Base-by-base conservation (phyloP, 768 basidiomycete species). In the Flagelloscypha sp. region DNA sequence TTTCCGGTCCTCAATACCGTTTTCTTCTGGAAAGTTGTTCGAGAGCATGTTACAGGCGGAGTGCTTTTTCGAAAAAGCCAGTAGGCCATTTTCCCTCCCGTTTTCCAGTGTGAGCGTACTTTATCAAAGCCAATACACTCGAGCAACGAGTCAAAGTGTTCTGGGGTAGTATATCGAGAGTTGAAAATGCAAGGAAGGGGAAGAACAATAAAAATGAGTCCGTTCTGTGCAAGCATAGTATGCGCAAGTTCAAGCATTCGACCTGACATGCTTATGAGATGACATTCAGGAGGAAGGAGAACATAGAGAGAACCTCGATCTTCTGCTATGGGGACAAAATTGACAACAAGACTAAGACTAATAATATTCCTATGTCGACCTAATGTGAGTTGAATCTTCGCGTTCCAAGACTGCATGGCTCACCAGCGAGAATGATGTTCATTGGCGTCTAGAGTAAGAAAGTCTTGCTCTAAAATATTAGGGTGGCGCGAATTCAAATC, bases 401-500 rank as follows among this genome's bases (percentile, higher is more conserved):
- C n/a, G n/a, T n/a, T n/a, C n/a, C n/a, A n/a, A n/a, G n/a, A n/a
- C n/a, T n/a, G n/a, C n/a, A n/a, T n/a, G n/a, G n/a, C n/a, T n/a
- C n/a, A n/a, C 83, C 88, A 95, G 45, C 63, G 63, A 41, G 59
- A 67, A 7, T 51, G 50, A 48, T 83, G 59, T 44, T 68, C 61
- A 12, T 47, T 51, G 34, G 55, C 46, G 33, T 81, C 72, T 55
- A 90, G 62, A 5, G 68, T 51, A 28, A 94, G 54, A 48, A 94
- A 93, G 52, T 95, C 87, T 53, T 92, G 88, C 52, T 93, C 79
- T n/a, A 63, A 17, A 18, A 95, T 93, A 24, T 63, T 56, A 0
- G 89, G 82, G 55, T 94, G 88, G 29, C 81, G 74, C 7, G 90
- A 84, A 43, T 74, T 79, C 40, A 95, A 61, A 52, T 95, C 92